Conservation (phyloP, 345 rosid genomes). For the Salix caprea region DNA sequence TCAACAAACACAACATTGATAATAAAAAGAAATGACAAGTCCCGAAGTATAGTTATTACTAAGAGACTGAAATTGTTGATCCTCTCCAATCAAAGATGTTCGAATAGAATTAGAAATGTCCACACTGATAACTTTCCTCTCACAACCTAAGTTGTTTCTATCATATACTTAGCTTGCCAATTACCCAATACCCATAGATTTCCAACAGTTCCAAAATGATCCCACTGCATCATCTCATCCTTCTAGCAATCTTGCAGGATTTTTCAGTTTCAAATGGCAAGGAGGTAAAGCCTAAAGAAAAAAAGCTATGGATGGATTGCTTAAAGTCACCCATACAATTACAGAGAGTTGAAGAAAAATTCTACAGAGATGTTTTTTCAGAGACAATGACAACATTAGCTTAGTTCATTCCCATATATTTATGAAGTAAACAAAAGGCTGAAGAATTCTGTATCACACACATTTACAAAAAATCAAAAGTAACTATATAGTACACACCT, state of each 20-base stretch:
- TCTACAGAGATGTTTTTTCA: not conserved
- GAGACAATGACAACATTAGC: too few species aligned
- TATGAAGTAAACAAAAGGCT: too few species aligned
- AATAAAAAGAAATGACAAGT: slow-evolving; percentile 7
- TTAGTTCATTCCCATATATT: too few species aligned
- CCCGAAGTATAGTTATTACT: slow-evolving; percentile 8
- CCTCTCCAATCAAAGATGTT: too few species aligned
- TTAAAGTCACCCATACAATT: not conserved
- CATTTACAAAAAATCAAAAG: slow-evolving; percentile 19
- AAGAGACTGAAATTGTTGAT: not conserved
- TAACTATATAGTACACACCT: slow-evolving; percentile 14
- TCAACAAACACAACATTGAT: not conserved
- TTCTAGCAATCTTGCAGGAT: not conserved
- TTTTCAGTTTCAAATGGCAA: not conserved
- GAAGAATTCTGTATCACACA: slow-evolving; percentile 16
- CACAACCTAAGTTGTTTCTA: not conserved
- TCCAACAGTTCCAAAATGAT: not conserved
- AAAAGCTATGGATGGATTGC: not conserved
- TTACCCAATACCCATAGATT: not conserved
- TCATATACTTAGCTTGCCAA: not conserved
- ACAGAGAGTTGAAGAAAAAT: not conserved
- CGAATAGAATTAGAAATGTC: not conserved
- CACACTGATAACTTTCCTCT: not conserved
- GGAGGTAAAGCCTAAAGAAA: not conserved
- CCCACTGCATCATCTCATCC: not conserved